Evolutionary conservation across 2,329 filamentous ascomycete genomes (phyloP).

Genomic region (Sarocladium kiliense): DNA sequence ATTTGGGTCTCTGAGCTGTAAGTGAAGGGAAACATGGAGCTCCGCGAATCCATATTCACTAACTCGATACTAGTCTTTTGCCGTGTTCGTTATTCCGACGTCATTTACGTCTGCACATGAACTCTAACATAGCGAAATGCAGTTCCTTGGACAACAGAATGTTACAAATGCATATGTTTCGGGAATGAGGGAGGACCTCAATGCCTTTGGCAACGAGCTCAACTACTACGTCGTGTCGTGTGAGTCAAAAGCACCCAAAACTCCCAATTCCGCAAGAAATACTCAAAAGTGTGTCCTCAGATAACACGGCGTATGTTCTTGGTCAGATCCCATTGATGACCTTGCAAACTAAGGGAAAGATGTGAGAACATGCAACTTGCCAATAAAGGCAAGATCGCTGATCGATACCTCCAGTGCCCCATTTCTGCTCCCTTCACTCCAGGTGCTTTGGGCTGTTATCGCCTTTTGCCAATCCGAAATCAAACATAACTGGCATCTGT

Average conservation of each 20-base stretch:
- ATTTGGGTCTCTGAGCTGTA: constrained; percentile 20
- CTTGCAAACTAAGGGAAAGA: constrained; percentile 20
- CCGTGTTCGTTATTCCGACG: constrained; percentile 6
- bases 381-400: neutral
- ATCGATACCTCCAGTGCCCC: constrained; percentile 15
- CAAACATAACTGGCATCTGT: constrained; percentile 19
- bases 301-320: constrained; percentile 32
- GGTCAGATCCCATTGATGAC: constrained; percentile 23
- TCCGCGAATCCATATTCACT: neutral
- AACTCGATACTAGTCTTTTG: constrained; percentile 10
- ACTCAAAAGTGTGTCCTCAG: constrained; percentile 17
- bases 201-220: constrained; percentile 26
- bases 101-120: neutral
- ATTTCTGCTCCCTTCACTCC: constrained; percentile 18
- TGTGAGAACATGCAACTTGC: constrained; percentile 13
- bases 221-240: constrained; percentile 19
- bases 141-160: constrained; percentile 17
- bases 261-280: neutral
- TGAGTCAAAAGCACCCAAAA: constrained; percentile 16
- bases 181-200: constrained; percentile 28
- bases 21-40: constrained; percentile 1
- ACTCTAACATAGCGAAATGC: neutral
- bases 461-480: constrained; percentile 21
- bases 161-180: constrained; percentile 30
- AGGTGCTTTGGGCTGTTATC: constrained; percentile 20